Conservation (phyloP, 768 basidiomycete species). For the Leccinellum albellum region DNA sequence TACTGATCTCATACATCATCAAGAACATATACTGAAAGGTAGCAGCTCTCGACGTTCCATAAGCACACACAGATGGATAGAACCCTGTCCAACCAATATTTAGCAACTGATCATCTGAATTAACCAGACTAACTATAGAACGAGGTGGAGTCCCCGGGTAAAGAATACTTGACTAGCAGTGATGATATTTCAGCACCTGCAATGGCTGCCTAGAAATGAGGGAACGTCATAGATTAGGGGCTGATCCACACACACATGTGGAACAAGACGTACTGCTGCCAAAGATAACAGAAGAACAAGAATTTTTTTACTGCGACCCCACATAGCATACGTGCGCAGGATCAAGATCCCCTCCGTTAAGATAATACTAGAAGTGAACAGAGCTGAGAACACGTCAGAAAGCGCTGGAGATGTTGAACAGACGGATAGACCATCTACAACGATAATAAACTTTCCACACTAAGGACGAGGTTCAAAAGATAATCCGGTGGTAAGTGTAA, state of each 20-base stretch:
- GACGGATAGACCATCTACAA: constrained; percentile 15
- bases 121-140: constrained; percentile 18
- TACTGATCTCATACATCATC: constrained; percentile 21
- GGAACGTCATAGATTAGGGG: background rate
- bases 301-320: constrained; percentile 16
- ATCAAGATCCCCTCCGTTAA: constrained; percentile 21
- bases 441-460: constrained; percentile 19
- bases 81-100: constrained; percentile 9
- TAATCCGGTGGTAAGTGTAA: background rate
- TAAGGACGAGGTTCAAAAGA: constrained; percentile 2
- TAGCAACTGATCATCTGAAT: background rate
- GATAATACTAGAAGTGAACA: constrained; percentile 15
- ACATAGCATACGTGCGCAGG: constrained; percentile 26
- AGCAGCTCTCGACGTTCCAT: constrained; percentile 12
- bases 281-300: constrained; percentile 16
- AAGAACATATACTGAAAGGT: constrained; percentile 14
- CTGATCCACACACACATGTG: background rate
- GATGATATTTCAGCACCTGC: constrained; percentile 12
- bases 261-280: constrained; percentile 13
- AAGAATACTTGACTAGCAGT: background rate
- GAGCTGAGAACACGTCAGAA: constrained; percentile 8
- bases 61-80: constrained; percentile 17
- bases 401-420: background rate
- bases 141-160: constrained; percentile 17
- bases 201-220: constrained; percentile 11